These are phyloP conservation scores for Otatea glauca DNA, from an alignment of 176 grass and related monocot genomes.

Conservation along the genomic window DNA sequence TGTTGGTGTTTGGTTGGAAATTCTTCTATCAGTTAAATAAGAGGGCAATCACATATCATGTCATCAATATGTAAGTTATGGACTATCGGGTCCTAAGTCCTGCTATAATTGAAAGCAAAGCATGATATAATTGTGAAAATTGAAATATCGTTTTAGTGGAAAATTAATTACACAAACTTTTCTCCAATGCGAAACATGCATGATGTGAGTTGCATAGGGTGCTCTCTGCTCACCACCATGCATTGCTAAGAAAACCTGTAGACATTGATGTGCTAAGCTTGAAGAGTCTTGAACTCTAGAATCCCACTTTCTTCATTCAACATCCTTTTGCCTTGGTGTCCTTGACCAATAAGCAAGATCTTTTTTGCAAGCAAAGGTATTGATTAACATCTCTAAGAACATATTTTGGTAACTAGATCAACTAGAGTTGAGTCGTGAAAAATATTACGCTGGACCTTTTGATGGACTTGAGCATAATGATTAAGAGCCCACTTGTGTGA, in stretches of 20 bases:
- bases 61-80: neutral
- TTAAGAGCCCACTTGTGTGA: neutral
- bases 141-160: neutral
- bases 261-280: neutral
- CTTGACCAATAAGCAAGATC: neutral
- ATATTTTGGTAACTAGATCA: constrained; percentile 18
- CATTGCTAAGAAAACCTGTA: neutral
- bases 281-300: neutral
- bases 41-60: neutral
- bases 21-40: neutral
- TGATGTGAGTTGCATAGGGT: neutral
- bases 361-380: neutral
- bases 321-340: neutral
- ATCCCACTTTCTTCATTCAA: neutral
- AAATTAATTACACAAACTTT: neutral
- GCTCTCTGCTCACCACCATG: neutral
- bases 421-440: neutral
- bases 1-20: neutral
- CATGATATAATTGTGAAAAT: neutral
- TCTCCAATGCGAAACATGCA: neutral
- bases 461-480: constrained; percentile 22
- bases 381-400: neutral
- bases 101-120: neutral
- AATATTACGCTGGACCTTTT: neutral
- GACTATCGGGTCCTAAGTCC: neutral